These are phyloP conservation scores for Guillardia theta DNA, from an alignment of 78 protist genomes.

Conservation along the genomic window DNA sequence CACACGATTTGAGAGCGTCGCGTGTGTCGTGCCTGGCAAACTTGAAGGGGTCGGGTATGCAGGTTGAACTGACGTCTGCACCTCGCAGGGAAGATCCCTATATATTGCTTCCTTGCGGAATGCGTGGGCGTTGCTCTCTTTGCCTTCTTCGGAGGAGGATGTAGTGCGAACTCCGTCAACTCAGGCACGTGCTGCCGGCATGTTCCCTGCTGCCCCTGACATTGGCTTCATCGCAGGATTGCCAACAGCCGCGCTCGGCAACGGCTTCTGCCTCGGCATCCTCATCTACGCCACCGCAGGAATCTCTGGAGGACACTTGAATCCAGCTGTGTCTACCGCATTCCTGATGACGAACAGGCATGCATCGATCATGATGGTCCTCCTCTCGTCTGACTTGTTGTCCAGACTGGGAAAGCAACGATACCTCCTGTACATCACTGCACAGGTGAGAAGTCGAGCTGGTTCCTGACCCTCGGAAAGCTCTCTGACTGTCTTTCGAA, in stretches of 20 bases:
- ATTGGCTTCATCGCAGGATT: neutral
- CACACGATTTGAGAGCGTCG: no score
- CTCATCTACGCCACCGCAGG: neutral
- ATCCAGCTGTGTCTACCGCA: constrained; percentile 56
- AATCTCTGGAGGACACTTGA: constrained; percentile 50
- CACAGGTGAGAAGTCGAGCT: no score
- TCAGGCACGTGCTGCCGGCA: neutral
- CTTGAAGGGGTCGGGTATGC: no score
- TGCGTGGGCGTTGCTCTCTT: neutral
- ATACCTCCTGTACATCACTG: neutral
- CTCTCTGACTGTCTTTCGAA: no score
- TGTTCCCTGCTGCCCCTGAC: no score
- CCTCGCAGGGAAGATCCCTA: neutral
- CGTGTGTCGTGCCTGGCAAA: no score
- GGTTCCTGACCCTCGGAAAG: no score
- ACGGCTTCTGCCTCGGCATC: constrained; percentile 37
- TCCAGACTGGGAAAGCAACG: neutral
- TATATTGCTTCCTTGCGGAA: neutral
- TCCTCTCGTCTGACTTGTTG: neutral
- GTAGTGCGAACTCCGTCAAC: neutral
- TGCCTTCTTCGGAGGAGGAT: neutral
- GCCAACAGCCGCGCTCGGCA: constrained; percentile 1
- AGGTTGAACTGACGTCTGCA: no score
- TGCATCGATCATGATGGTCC: no score
- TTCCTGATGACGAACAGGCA: neutral